Conservation (phyloP, 345 rosid species). For the Psidium friedrichsthalianum region DNA sequence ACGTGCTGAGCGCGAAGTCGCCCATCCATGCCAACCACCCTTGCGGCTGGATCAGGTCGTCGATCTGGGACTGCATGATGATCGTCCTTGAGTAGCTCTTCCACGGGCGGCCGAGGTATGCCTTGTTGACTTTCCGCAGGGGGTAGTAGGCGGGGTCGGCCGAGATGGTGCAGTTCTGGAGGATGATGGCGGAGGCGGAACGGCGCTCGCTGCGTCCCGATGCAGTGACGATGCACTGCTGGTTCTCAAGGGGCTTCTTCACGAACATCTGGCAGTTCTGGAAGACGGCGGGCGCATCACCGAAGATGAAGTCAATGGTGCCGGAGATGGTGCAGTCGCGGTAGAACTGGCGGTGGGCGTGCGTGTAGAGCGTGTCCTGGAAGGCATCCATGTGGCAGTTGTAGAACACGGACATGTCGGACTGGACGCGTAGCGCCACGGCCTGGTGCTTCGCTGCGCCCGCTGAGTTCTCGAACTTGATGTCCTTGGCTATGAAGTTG, state of each 20-base stretch:
- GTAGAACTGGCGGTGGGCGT: conserved; percentile 63
- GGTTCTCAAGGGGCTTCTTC: conserved; percentile 32
- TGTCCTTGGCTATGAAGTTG: conserved; percentile 56
- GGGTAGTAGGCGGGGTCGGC: conserved; percentile 28
- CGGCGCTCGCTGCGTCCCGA: conserved; percentile 43
- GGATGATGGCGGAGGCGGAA: conserved; percentile 37
- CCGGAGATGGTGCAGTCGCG: conserved; percentile 59
- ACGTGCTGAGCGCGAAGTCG: conserved; percentile 31
- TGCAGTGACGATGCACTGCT: conserved; percentile 49
- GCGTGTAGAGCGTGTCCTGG: conserved; percentile 65
- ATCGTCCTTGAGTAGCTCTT: conserved; percentile 43
- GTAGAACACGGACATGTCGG: conserved; percentile 40
- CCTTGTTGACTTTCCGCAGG: conserved; percentile 20
- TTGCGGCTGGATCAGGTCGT: conserved; percentile 39
- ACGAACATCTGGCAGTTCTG: conserved; percentile 57
- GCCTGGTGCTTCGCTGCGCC: conserved; percentile 56
- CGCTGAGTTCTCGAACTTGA: conserved; percentile 59
- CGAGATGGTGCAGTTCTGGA: conserved; percentile 49
- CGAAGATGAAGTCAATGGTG: conserved; percentile 71
- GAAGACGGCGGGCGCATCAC: conserved; percentile 37
- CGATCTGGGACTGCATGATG: conserved; percentile 42
- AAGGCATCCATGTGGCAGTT: conserved; percentile 49
- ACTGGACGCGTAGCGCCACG: conserved; percentile 53
- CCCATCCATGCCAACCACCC: conserved; percentile 59
- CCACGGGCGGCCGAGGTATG: conserved; percentile 78